phyloP scores from a whole-genome alignment of 2,329 filamentous ascomycete species.

The Leptodontidium sp. region DNA sequence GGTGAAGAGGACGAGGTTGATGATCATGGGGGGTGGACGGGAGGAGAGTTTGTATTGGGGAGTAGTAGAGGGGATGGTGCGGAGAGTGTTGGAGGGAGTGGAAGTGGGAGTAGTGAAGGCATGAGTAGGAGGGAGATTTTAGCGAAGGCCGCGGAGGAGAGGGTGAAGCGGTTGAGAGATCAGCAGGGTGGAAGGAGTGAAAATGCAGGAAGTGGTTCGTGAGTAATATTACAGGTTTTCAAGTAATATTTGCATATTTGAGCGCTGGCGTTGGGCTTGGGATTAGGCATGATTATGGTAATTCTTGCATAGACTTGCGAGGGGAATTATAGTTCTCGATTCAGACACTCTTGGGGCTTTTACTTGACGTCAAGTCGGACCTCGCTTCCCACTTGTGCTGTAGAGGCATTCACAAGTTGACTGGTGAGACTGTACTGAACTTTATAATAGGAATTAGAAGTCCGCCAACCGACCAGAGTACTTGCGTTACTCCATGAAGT shows the following conservation, averaged over 20 bases:
- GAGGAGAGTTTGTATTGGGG: slow-evolving; percentile 79
- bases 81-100: slow-evolving; percentile 45
- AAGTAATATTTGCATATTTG: background rate
- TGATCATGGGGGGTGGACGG: slow-evolving; percentile 80
- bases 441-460: too few species aligned
- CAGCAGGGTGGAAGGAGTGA: slow-evolving; percentile 30
- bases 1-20: slow-evolving; percentile 55
- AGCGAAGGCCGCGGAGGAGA: slow-evolving; percentile 75
- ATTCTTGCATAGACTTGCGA: too few species aligned
- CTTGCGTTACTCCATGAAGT: too few species aligned
- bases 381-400: too few species aligned
- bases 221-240: background rate
- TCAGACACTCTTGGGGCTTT: too few species aligned
- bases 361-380: too few species aligned
- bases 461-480: too few species aligned
- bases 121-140: slow-evolving; percentile 77
- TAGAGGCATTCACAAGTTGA: too few species aligned
- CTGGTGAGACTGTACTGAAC: too few species aligned
- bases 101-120: slow-evolving; percentile 44
- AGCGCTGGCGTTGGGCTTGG: slow-evolving; percentile 14
- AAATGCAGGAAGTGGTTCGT: slow-evolving; percentile 2
- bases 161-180: slow-evolving; percentile 44
- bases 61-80: slow-evolving; percentile 55
- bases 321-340: too few species aligned
- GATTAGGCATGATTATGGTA: background rate